Evolutionary conservation across 2,329 filamentous ascomycete genomes (phyloP).

Genomic region (Cadophora luteo-olivacea): DNA sequence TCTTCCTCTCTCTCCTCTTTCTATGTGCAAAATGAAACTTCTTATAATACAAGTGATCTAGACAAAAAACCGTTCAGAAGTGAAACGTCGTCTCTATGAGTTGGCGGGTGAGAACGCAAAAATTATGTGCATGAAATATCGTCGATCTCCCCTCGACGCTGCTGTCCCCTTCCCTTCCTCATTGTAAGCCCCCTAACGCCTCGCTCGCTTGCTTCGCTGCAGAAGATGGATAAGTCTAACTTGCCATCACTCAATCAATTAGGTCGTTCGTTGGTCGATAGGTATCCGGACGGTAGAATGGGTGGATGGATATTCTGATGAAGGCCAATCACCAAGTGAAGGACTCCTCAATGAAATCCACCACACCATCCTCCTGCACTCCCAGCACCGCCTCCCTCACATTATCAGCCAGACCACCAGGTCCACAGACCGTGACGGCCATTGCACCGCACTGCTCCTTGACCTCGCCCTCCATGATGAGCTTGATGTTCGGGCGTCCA

Average conservation of each 20-base stretch:
- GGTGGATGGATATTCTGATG: too few relatives aligned
- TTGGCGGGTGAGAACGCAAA: background rate
- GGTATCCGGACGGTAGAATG: background rate
- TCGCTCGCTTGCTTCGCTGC: constrained; percentile 9
- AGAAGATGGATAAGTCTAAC: background rate
- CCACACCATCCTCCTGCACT: constrained; percentile 64
- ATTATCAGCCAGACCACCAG: constrained; percentile 77
- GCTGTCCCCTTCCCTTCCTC: background rate
- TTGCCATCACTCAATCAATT: constrained; percentile 1
- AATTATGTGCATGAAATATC: constrained; percentile 24
- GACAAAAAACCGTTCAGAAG: background rate
- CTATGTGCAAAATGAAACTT: constrained; percentile 7
- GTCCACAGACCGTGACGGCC: constrained; percentile 82
- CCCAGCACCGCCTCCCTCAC: constrained; percentile 72
- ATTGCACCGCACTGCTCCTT: constrained; percentile 85
- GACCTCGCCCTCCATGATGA: constrained; percentile 82
- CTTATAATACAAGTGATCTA: constrained; percentile 16
- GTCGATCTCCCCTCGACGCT: background rate
- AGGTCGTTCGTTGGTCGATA: constrained; percentile 4
- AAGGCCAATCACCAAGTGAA: constrained; percentile 60
- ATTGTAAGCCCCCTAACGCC: constrained; percentile 7
- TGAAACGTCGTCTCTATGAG: constrained; percentile 3
- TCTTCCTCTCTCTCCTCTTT: background rate
- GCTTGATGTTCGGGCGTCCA: constrained; percentile 82
- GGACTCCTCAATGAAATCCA: constrained; percentile 80